These are phyloP conservation scores for Chalciporus piperatus DNA, from an alignment of 768 basidiomycete genomes.

Conservation along the genomic window DNA sequence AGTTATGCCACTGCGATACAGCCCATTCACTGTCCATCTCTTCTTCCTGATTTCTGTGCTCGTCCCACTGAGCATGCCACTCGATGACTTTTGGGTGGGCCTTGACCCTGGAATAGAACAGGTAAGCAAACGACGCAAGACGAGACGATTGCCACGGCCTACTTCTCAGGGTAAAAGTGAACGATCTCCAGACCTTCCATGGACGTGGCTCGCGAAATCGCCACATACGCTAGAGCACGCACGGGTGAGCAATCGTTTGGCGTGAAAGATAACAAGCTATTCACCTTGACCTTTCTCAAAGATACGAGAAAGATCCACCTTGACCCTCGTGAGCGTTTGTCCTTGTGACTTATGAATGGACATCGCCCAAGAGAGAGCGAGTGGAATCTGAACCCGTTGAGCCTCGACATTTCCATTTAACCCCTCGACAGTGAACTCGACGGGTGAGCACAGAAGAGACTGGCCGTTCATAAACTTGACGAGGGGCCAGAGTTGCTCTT, in stretches of 20 bases:
- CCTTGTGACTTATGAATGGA: constrained; percentile 98
- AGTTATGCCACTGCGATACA: constrained; percentile 31
- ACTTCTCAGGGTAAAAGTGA: constrained; percentile 35
- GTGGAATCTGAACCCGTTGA: constrained; percentile 55
- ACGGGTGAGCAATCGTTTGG: not conserved
- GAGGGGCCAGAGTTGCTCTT: constrained; percentile 30
- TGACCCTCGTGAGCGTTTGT: constrained; percentile 91
- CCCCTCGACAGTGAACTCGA: constrained; percentile 34
- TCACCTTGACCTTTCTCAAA: constrained; percentile 79
- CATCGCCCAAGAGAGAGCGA: constrained; percentile 96
- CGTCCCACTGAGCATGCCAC: constrained; percentile 31
- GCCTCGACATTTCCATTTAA: constrained; percentile 34
- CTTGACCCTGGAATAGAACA: constrained; percentile 27
- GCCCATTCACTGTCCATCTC: constrained; percentile 34
- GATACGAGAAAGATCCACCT: constrained; percentile 84
- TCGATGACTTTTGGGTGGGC: constrained; percentile 35
- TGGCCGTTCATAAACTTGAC: constrained; percentile 35
- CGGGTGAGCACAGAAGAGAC: constrained; percentile 30
- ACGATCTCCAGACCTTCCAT: constrained; percentile 40
- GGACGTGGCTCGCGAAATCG: constrained; percentile 39
- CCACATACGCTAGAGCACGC: constrained; percentile 29
- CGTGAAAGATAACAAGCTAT: not conserved
- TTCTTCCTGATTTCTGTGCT: constrained; percentile 26
- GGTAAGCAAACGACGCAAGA: not conserved
- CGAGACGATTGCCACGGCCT: not conserved